Evolutionary conservation across 75 land plant genomes (phyloP).

Genomic region (Selaginella tamariscina): DNA sequence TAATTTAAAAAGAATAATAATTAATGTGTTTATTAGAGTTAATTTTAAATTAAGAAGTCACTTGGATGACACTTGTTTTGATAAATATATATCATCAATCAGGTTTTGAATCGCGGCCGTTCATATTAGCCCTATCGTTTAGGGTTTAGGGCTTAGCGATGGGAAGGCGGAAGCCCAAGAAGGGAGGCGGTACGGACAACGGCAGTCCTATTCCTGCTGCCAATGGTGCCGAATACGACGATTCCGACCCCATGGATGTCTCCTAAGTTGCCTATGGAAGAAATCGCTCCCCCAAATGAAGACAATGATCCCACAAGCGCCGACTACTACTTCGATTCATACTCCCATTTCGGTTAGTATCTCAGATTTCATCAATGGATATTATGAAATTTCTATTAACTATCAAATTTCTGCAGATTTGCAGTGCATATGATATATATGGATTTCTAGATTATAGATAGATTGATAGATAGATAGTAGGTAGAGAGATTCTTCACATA

Average conservation of each 20-base stretch:
- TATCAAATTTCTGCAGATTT: too few species aligned
- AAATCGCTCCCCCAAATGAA: neutral
- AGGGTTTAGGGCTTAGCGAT: neutral
- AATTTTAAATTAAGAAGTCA: too few species aligned
- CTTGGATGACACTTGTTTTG: too few species aligned
- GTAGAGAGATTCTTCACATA: neutral
- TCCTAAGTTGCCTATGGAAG: neutral
- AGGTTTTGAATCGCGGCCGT: too few species aligned
- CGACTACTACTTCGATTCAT: constrained; percentile 97
- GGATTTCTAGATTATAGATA: neutral
- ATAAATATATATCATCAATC: too few species aligned
- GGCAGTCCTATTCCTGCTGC: too few species aligned
- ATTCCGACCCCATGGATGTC: neutral
- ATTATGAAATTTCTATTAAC: constrained; percentile 1
- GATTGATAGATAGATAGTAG: neutral
- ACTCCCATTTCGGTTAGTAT: constrained; percentile 82
- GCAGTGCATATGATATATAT: neutral
- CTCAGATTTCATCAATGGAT: neutral
- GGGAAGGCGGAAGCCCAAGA: neutral
- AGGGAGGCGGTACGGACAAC: neutral
- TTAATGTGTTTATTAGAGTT: too few species aligned
- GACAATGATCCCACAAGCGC: constrained; percentile 68
- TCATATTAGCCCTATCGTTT: neutral
- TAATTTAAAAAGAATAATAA: too few species aligned
- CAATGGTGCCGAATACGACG: neutral